phyloP scores from a whole-genome alignment of 2,329 filamentous ascomycete species.

The Xenoacremonium recifei region DNA sequence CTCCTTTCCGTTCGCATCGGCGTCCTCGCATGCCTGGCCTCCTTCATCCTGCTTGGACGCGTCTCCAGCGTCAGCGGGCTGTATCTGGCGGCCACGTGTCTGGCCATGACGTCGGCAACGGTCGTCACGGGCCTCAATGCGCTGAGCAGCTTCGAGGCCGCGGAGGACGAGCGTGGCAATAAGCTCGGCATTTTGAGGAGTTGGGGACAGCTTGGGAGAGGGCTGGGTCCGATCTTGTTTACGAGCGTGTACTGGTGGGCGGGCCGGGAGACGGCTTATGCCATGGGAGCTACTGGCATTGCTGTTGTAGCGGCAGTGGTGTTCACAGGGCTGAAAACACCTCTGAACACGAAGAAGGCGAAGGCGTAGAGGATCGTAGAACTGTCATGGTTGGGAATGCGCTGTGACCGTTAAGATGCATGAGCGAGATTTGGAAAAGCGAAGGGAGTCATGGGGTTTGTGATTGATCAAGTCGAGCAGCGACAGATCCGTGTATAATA shows the following conservation, averaged over 20 bases:
- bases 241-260: slow-evolving; percentile 99
- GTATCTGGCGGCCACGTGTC: slow-evolving; percentile 77
- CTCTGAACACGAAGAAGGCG: slow-evolving; percentile 31
- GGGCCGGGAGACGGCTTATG: slow-evolving; percentile 82
- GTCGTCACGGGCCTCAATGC: slow-evolving; percentile 94
- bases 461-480: no score
- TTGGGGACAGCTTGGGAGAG: slow-evolving; percentile 84
- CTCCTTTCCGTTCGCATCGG: slow-evolving; percentile 78
- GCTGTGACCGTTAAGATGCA: background rate
- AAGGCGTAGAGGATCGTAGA: slow-evolving; percentile 22
- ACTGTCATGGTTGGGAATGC: background rate
- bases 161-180: slow-evolving; percentile 74
- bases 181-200: slow-evolving; percentile 81
- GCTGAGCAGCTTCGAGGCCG: slow-evolving; percentile 85
- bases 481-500: no score
- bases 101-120: slow-evolving; percentile 89
- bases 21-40: slow-evolving; percentile 71
- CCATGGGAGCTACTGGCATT: slow-evolving; percentile 78
- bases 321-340: slow-evolving; percentile 69
- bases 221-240: slow-evolving; percentile 84
- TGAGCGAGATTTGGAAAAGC: background rate
- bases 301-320: slow-evolving; percentile 68
- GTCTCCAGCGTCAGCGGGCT: slow-evolving; percentile 67
- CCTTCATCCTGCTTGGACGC: slow-evolving; percentile 76
- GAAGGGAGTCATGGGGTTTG: no score